phyloP scores from a whole-genome alignment of 148 eudicot species.

The Rhododendron ferrugineum region DNA sequence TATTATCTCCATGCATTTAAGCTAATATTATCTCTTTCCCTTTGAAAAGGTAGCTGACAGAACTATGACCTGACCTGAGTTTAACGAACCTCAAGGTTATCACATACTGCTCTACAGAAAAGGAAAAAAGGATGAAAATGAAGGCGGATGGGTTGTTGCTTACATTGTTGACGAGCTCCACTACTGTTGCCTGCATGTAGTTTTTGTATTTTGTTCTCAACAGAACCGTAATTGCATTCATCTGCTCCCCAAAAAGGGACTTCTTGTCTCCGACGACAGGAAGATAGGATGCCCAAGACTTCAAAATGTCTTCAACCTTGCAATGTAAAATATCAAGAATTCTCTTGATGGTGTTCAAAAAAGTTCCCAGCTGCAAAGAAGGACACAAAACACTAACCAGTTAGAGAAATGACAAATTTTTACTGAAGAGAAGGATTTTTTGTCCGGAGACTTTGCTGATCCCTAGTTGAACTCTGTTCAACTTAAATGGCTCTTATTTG shows the following conservation, averaged over 20 bases:
- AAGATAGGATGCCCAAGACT: constrained; percentile 70
- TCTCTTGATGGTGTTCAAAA: constrained; percentile 76
- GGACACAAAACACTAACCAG: not conserved
- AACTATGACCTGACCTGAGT: not conserved
- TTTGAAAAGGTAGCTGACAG: not conserved
- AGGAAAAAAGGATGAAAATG: not conserved
- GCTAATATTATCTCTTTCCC: not conserved
- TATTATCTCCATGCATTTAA: not conserved
- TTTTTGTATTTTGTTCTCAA: constrained; percentile 81
- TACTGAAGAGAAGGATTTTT: not conserved
- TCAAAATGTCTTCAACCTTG: constrained; percentile 65
- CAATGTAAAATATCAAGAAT: constrained; percentile 74
- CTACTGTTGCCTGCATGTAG: constrained; percentile 71
- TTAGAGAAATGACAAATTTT: not conserved
- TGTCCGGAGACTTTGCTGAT: not conserved
- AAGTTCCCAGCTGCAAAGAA: constrained; percentile 60
- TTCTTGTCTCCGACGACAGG: constrained; percentile 56
- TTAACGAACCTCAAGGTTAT: not conserved
- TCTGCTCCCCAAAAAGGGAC: constrained; percentile 71
- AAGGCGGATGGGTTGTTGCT: constrained; percentile 11
- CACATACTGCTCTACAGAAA: not conserved
- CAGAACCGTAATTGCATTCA: constrained; percentile 67
- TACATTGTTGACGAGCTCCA: constrained; percentile 67
- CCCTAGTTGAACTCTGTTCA: not conserved
- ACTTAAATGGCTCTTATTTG: not conserved